These are phyloP conservation scores for Umbellularia californica DNA, from an alignment of 164 flowering plant genomes.

Conservation along the genomic window DNA sequence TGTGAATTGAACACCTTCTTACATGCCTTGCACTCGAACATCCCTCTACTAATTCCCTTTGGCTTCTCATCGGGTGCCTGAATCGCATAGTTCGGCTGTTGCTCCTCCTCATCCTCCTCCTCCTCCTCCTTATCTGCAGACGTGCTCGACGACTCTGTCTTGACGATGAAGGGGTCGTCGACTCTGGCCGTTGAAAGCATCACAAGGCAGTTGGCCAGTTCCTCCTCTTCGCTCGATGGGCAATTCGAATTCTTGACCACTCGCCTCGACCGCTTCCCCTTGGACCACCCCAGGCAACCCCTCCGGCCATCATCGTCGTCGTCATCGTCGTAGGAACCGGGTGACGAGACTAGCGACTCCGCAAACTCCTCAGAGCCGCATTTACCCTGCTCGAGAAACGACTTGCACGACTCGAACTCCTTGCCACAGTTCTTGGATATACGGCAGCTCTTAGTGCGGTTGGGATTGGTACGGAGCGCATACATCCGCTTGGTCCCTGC, in stretches of 20 bases:
- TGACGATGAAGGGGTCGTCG: slow-evolving; percentile 44
- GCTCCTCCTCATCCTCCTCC: slow-evolving; percentile 31
- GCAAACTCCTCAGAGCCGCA: slow-evolving; percentile 45
- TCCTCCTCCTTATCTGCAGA: slow-evolving; percentile 78
- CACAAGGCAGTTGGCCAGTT: slow-evolving; percentile 75
- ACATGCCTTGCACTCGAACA: slow-evolving; percentile 91
- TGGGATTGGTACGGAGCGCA: slow-evolving; percentile 73
- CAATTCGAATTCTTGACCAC: slow-evolving; percentile 32
- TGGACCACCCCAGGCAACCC: slow-evolving; percentile 53
- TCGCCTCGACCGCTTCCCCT: slow-evolving; percentile 66
- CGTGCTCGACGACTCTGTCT: slow-evolving; percentile 75
- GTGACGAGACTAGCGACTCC: slow-evolving; percentile 51
- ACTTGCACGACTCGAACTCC: slow-evolving; percentile 86
- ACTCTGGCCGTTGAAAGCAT: slow-evolving; percentile 63
- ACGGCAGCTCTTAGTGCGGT: slow-evolving; percentile 57
- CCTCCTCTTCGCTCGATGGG: slow-evolving; percentile 69
- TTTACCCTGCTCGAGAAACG: slow-evolving; percentile 85
- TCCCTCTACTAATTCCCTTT: slow-evolving; percentile 44
- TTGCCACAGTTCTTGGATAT: slow-evolving; percentile 83
- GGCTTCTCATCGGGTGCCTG: slow-evolving; percentile 28
- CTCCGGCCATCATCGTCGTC: slow-evolving; percentile 20
- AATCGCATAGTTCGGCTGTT: background rate
- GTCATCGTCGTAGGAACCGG: slow-evolving; percentile 44
- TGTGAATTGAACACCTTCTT: slow-evolving; percentile 87
- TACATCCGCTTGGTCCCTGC: slow-evolving; percentile 60